Evolutionary conservation across 2,329 filamentous ascomycete genomes (phyloP), one percentile per base, ranked within the genome.

Genomic region (Beauveria medogensis): DNA sequence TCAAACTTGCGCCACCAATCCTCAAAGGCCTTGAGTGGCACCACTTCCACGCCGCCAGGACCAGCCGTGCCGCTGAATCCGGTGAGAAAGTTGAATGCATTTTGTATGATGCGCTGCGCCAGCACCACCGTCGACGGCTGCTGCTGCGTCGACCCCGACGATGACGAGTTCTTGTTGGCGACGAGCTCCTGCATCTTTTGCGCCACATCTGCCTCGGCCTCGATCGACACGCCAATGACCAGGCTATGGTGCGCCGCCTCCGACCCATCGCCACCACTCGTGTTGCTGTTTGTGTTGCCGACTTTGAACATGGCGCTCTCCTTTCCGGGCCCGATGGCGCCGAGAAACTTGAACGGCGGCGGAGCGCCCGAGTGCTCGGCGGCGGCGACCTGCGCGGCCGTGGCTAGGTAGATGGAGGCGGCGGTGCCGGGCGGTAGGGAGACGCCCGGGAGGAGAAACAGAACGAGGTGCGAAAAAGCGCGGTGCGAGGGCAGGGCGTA

Each of bases 1-100:
- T 99, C 93, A 76, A 99, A 99, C 75, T 97, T 97, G 63, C 81
- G 83, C 94, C 95, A 99, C 94, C 95, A 99, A 62, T 96, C 91
- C 75, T 95, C 89, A 72, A 99, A 99, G 5, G 90, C 91, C 75
- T 90, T 94, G 65, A 99, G 75, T n/a, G 94, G 92, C 26, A 99
- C 90, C 14, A 95, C 89, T 72, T 97, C 93, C 51, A 89, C 83
- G 0, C 89, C 89, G 2, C 78, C 81, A 28, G 78, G 76, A 2
- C 80, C 80, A 2, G 79, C 78, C 61, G 82, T 81, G 43, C 85
- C 84, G 63, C 88, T 90, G 78, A 96, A 97, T 68, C 91, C 89
- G 3, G 93, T 86, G 61, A 99, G 79, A 72, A 96, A 97, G 75
- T 99, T 97, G 74, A 97, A 99, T 16, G 93, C 94, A 73, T 97